These are phyloP conservation scores for Neurospora crassa DNA, from an alignment of 2,329 filamentous ascomycete species.

Conservation along the genomic window DNA sequence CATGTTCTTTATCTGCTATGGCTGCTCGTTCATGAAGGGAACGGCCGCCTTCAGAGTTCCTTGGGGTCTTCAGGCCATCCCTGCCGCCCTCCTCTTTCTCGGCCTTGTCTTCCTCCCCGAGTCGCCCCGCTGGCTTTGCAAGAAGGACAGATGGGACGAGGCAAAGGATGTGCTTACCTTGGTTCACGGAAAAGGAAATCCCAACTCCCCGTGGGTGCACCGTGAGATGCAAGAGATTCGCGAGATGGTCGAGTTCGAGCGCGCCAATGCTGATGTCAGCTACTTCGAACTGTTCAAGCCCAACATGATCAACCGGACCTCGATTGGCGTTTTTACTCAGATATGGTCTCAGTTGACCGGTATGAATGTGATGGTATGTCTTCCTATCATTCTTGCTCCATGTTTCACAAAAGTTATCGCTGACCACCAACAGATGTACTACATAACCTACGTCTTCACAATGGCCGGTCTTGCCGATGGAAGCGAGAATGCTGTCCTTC, in stretches of 20 bases:
- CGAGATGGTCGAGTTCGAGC: constrained; percentile 65
- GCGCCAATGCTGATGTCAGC: constrained; percentile 56
- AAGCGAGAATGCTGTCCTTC: constrained; percentile 41
- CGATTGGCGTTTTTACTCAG: constrained; percentile 63
- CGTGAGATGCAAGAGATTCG: constrained; percentile 65
- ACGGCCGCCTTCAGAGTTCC: constrained; percentile 39
- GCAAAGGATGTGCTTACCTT: constrained; percentile 37
- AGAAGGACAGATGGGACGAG: constrained; percentile 37
- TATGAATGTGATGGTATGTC: constrained; percentile 61
- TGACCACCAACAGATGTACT: constrained; percentile 40
- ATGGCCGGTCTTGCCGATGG: constrained; percentile 53
- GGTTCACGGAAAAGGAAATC: constrained; percentile 57
- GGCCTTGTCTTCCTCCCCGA: constrained; percentile 35
- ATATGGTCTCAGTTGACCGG: constrained; percentile 70
- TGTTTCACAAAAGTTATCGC: neutral
- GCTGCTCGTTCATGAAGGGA: constrained; percentile 32
- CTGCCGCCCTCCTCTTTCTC: constrained; percentile 31
- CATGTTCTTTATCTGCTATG: constrained; percentile 40
- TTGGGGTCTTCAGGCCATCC: constrained; percentile 39
- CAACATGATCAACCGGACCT: constrained; percentile 63
- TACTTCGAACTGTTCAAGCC: constrained; percentile 66
- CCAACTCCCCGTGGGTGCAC: constrained; percentile 53
- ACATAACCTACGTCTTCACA: constrained; percentile 59
- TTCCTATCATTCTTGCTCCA: neutral
- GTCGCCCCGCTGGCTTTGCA: constrained; percentile 42